Base-by-base conservation (phyloP, 768 basidiomycete genomes). In the Kwoniella newhampshirensis region DNA sequence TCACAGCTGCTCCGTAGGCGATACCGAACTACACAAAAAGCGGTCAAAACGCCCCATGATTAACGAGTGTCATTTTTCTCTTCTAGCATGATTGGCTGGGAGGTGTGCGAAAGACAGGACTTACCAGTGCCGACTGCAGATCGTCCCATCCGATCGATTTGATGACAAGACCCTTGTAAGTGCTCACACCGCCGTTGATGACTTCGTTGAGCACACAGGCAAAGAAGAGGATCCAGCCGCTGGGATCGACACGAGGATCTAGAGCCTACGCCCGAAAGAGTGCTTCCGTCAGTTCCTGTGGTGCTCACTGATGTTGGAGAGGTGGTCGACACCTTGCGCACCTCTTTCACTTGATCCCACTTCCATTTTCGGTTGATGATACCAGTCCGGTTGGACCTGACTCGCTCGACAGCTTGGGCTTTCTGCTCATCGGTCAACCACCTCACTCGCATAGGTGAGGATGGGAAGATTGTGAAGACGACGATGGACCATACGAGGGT, bases 341-440 rank as follows among this genome's bases (percentile, higher is more conserved):
- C 59, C 43, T 68, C 67, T 11, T 20, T 39, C 5, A 66, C 54
- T 28, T 68, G 67, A 32, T 42, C 47, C 60, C 53, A 57, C 51
- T 66, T 65, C 61, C 58, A 68, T 35, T 60, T 49, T 35, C 47
- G 51, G 15, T 61, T 57, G 4, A 64, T 61, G 21, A 54, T 60
- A 46, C 67, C 67, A 12, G 67, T 68, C 37, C 65, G 54, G 54
- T 68, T 68, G 48, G 45, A 40, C 23, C 59, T 48, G 28, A 68
- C 54, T 42, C 67, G 45, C 49, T 68, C 67, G 41, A 58, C 40
- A 15, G 64, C 67, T 37, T 57, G 47, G 15, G 39, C 43, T 25
- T 59, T 60, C 42, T 68, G 61, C 9, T 60, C 49, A n/a, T 57
- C 56, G 36, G 30, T 60, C 20, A 68, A 55, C 53, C 58, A 68